These are phyloP conservation scores for Neofusicoccum parvum DNA, from an alignment of 2,329 filamentous ascomycete species.

Conservation along the genomic window DNA sequence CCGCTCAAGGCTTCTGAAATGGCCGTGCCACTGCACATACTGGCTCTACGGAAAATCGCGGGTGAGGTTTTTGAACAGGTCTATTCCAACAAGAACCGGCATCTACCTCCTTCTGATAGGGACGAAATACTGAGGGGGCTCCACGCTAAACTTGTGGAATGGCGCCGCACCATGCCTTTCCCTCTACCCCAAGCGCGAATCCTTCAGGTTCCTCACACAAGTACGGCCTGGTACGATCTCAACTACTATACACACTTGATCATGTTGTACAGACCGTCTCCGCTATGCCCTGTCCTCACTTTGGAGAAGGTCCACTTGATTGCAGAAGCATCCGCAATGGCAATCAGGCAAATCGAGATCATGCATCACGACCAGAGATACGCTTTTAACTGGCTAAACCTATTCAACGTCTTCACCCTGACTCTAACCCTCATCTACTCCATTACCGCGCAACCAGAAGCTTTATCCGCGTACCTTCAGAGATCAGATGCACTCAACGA, in stretches of 20 bases:
- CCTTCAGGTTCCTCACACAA: constrained; percentile 46
- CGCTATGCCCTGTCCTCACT: constrained; percentile 44
- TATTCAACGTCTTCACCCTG: constrained; percentile 46
- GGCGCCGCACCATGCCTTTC: constrained; percentile 37
- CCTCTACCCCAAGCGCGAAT: constrained; percentile 2
- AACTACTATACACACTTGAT: constrained; percentile 53
- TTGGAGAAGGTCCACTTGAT: constrained; percentile 40
- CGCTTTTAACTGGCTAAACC: constrained; percentile 48
- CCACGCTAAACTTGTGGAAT: constrained; percentile 47
- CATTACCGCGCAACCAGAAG: constrained; percentile 43
- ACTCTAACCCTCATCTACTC: constrained; percentile 49
- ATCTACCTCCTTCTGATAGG: constrained; percentile 1
- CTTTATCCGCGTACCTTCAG: constrained; percentile 21
- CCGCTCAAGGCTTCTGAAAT: constrained; percentile 28
- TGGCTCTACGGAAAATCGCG: constrained; percentile 45
- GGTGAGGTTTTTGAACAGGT: constrained; percentile 45
- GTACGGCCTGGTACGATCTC: constrained; percentile 50
- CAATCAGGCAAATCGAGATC: constrained; percentile 45
- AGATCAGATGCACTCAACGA: constrained; percentile 24
- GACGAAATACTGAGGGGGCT: constrained; percentile 37
- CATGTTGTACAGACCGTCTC: constrained; percentile 50
- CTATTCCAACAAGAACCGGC: constrained; percentile 33
- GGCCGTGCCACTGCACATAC: constrained; percentile 47
- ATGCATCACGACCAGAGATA: constrained; percentile 45
- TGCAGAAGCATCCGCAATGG: constrained; percentile 45